phyloP scores from a whole-genome alignment of 2,329 filamentous ascomycete genomes.

The Coleophoma crateriformis region DNA sequence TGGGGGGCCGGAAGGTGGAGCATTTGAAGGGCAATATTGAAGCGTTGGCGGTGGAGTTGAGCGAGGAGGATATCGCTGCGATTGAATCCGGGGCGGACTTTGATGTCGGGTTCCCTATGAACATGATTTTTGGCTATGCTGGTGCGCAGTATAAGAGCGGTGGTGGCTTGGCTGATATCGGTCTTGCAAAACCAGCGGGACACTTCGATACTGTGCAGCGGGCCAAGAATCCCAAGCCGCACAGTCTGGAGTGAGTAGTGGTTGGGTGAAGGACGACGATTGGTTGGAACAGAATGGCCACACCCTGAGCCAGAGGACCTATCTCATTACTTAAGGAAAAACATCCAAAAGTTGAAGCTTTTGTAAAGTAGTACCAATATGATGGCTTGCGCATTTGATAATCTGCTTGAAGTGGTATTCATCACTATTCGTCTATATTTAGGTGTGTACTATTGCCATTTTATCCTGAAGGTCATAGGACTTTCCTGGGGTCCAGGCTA shows the following conservation, averaged over 20 bases:
- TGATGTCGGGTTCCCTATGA: constrained; percentile 6
- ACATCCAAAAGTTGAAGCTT: too few species aligned
- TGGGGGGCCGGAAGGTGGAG: constrained; percentile 50
- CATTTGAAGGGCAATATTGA: constrained; percentile 52
- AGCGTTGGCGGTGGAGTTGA: constrained; percentile 44
- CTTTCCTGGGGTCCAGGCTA: constrained; percentile 61
- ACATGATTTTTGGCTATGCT: neutral
- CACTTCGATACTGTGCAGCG: neutral
- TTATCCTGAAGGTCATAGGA: constrained; percentile 20
- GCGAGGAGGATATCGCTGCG: constrained; percentile 43
- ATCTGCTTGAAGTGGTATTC: neutral
- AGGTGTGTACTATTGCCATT: neutral
- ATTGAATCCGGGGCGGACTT: constrained; percentile 42
- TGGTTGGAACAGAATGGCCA: too few species aligned
- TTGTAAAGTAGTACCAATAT: too few species aligned
- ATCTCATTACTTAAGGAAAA: too few species aligned
- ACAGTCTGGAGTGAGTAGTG: neutral
- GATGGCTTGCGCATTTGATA: too few species aligned
- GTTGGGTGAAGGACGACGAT: too few species aligned
- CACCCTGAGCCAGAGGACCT: too few species aligned
- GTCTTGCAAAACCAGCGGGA: neutral
- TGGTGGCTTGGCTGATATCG: neutral
- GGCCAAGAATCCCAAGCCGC: neutral
- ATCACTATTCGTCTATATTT: neutral
- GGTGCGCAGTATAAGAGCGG: neutral